Evolutionary conservation across 2,329 filamentous ascomycete species (phyloP).

Genomic region (Aulographum hederae): DNA sequence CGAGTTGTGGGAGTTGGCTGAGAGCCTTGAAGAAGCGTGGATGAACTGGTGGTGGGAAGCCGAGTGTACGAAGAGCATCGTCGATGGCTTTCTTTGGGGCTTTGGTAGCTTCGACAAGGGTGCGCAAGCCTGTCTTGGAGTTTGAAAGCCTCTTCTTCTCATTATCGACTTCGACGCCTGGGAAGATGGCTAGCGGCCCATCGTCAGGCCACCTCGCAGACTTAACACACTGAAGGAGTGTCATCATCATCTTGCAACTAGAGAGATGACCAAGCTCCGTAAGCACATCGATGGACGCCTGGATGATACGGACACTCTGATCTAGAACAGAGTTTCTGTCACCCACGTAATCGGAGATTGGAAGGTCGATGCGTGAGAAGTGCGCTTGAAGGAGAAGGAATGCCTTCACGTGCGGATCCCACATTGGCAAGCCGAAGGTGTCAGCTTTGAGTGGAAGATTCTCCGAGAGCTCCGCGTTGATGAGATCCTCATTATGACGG

Average conservation of each 20-base stretch:
- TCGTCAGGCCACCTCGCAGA: conserved; percentile 81
- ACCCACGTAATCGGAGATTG: conserved; percentile 92
- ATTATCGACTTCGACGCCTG: conserved; percentile 38
- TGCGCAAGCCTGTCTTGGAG: conserved; percentile 14
- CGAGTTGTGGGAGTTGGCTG: conserved; percentile 49
- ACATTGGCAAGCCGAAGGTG: conserved; percentile 59
- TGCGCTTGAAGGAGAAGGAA: conserved; percentile 89
- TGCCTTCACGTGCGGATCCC: conserved; percentile 95
- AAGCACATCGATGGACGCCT: conserved; percentile 84
- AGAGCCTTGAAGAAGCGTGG: conserved; percentile 39
- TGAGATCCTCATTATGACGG: conserved; percentile 92
- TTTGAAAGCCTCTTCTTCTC: conserved; percentile 24
- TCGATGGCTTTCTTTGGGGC: conserved; percentile 12
- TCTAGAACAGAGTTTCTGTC: conserved; percentile 80
- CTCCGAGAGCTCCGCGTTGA: conserved; percentile 77
- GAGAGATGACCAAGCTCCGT: conserved; percentile 73
- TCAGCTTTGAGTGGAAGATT: conserved; percentile 56
- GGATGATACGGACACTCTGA: conserved; percentile 90
- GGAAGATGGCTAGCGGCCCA: conserved; percentile 59
- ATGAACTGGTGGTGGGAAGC: conserved; percentile 26
- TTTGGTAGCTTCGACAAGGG: conserved; percentile 20
- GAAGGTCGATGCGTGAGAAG: conserved; percentile 81
- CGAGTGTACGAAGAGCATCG: conserved; percentile 27
- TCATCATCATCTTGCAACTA: conserved; percentile 66
- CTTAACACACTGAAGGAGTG: conserved; percentile 79